A percentile compares a stretch with the other conserved stretches of the same genome.
Evolutionary conservation across 208 protist species (phyloP).

Genomic region (Leishmania lainsoni): DNA sequence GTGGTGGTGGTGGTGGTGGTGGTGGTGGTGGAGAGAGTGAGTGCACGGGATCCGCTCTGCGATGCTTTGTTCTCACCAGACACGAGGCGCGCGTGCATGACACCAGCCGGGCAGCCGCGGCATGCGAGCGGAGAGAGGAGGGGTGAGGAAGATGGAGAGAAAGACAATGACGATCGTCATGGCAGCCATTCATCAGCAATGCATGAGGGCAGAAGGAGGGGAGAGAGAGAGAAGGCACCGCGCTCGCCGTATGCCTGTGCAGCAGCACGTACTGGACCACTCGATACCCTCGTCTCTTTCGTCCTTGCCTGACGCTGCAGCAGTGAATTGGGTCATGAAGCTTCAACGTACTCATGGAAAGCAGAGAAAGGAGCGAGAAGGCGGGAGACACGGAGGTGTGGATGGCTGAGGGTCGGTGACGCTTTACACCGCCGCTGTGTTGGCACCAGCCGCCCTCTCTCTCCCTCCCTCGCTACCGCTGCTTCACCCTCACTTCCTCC

Average conservation of each 20-base stretch:
- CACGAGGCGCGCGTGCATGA: not conserved
- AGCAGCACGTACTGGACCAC: not conserved
- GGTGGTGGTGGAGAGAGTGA: not conserved
- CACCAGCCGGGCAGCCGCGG: not conserved
- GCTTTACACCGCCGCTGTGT: not conserved
- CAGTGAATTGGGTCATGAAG: not conserved
- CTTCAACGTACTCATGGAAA: not conserved
- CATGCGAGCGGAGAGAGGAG: not conserved
- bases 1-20: not conserved
- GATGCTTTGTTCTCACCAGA: not conserved
- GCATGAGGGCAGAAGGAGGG: not conserved
- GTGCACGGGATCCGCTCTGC: not conserved
- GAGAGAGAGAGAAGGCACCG: not conserved
- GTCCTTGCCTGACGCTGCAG: not conserved
- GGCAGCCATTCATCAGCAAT: no score
- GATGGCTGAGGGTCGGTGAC: not conserved
- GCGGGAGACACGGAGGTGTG: not conserved
- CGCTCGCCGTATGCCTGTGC: not conserved
- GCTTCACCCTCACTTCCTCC: not conserved
- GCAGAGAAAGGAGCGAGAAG: not conserved
- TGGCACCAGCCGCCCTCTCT: not conserved
- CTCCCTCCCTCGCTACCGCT: not conserved
- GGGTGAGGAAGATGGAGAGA: not conserved
- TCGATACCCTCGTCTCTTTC: not conserved
- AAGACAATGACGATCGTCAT: not conserved